Percentiles rank a stretch among this genome's conserved stretches.
phyloP scores from a whole-genome alignment of 75 land plant species.

The Pinus taeda region DNA sequence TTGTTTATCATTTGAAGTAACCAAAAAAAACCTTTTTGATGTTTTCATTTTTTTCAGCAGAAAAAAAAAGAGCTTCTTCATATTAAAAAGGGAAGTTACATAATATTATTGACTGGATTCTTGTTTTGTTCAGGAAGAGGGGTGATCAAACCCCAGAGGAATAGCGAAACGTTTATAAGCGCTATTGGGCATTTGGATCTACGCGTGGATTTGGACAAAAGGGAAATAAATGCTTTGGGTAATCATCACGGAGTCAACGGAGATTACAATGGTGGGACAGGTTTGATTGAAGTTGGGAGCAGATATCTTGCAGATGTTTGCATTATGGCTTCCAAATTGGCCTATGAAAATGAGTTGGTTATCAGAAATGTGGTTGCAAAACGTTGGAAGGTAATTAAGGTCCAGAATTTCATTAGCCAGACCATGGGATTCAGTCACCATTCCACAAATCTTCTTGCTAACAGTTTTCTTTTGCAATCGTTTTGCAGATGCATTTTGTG shows the following conservation, averaged over 20 bases:
- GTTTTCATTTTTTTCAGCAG: too few relatives aligned
- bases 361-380: conserved; percentile 21
- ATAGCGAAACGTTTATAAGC: conserved; percentile 13
- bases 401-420: too few relatives aligned
- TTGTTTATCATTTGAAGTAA: too few relatives aligned
- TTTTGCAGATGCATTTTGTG: conserved; percentile 69
- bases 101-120: neutral
- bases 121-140: neutral
- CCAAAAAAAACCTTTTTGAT: too few relatives aligned
- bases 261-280: too few relatives aligned
- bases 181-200: conserved; percentile 18
- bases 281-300: neutral
- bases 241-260: conserved; percentile 23
- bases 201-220: conserved; percentile 7
- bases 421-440: too few relatives aligned
- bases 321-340: conserved; percentile 50
- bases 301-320: conserved; percentile 16
- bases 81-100: too few relatives aligned
- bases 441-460: too few relatives aligned
- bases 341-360: conserved; percentile 28
- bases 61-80: too few relatives aligned
- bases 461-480: neutral
- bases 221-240: conserved; percentile 11
- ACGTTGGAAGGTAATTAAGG: conserved; percentile 30
- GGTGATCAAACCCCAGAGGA: conserved; percentile 2